Percentiles rank a stretch among this genome's conserved stretches.
phyloP scores from a whole-genome alignment of 148 eudicot genomes.

The Silene uniflora region DNA sequence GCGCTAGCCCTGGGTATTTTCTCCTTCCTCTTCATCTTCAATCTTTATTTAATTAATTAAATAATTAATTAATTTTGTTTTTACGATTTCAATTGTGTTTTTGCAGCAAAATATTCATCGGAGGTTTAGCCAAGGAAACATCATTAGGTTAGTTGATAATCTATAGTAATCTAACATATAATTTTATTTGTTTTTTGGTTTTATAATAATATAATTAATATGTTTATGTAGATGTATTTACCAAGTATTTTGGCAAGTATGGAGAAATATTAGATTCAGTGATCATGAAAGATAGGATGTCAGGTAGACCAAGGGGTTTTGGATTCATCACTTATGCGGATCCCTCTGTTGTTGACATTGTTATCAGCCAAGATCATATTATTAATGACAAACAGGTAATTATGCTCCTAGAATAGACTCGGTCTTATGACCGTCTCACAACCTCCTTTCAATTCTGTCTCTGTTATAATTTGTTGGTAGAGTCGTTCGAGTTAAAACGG shows the following conservation, averaged over 20 bases:
- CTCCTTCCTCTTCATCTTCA: background rate
- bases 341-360: constrained; percentile 56
- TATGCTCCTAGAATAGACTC: no score
- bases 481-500: no score
- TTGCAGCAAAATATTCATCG: constrained; percentile 64
- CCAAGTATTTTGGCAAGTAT: constrained; percentile 62
- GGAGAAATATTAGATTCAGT: constrained; percentile 75
- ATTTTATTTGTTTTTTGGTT: no score
- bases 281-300: constrained; percentile 62
- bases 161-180: background rate
- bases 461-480: no score
- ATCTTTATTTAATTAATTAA: background rate
- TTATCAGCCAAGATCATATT: constrained; percentile 55
- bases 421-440: no score
- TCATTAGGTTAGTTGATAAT: constrained; percentile 39
- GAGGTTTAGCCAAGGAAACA: constrained; percentile 61
- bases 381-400: constrained; percentile 59
- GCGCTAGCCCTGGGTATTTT: constrained; percentile 68
- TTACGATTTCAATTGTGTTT: background rate
- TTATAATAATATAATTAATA: no score
- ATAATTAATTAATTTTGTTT: background rate
- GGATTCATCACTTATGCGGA: constrained; percentile 70
- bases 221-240: constrained; percentile 35
- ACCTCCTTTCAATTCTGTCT: no score
- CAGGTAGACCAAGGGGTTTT: constrained; percentile 72